phyloP scores from a whole-genome alignment of 371 early-diverging fungal genomes.

The Haplosporangium sp. region DNA sequence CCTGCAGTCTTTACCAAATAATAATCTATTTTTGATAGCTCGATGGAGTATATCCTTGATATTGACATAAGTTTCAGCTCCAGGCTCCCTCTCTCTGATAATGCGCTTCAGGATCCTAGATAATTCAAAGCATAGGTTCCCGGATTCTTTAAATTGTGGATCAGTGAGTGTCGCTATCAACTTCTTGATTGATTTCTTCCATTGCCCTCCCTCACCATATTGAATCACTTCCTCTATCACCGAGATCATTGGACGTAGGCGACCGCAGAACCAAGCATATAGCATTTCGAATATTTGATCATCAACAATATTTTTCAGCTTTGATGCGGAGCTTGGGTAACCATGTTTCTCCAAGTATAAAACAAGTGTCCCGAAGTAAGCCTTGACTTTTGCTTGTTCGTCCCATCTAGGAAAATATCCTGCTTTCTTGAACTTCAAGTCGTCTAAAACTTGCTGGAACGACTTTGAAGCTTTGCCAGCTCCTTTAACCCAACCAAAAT shows the following conservation, averaged over 20 bases:
- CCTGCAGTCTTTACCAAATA: not conserved
- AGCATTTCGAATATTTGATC: slow-evolving; percentile 10
- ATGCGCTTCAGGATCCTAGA: slow-evolving; percentile 1
- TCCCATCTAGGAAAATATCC: slow-evolving; percentile 14
- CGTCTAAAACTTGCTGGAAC: not conserved
- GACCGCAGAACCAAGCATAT: slow-evolving; percentile 14
- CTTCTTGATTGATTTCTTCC: slow-evolving; percentile 14
- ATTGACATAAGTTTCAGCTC: not conserved
- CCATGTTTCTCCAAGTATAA: slow-evolving; percentile 15
- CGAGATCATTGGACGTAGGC: slow-evolving; percentile 17
- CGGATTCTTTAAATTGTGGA: not conserved
- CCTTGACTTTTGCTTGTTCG: slow-evolving; percentile 1
- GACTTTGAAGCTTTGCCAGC: not conserved
- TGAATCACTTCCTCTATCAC: slow-evolving; percentile 28
- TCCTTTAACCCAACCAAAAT: slow-evolving; percentile 3
- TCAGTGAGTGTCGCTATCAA: slow-evolving; percentile 20
- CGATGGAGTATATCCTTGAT: not conserved
- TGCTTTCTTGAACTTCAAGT: not conserved
- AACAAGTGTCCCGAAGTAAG: not conserved
- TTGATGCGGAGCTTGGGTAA: slow-evolving; percentile 1
- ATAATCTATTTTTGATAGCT: not conserved
- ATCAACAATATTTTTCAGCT: not conserved
- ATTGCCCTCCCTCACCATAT: slow-evolving; percentile 8
- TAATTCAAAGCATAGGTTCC: slow-evolving; percentile 25
- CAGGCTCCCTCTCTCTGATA: not conserved